Evolutionary conservation across 345 rosid genomes (phyloP).

Genomic region (Salix koriyanagi): DNA sequence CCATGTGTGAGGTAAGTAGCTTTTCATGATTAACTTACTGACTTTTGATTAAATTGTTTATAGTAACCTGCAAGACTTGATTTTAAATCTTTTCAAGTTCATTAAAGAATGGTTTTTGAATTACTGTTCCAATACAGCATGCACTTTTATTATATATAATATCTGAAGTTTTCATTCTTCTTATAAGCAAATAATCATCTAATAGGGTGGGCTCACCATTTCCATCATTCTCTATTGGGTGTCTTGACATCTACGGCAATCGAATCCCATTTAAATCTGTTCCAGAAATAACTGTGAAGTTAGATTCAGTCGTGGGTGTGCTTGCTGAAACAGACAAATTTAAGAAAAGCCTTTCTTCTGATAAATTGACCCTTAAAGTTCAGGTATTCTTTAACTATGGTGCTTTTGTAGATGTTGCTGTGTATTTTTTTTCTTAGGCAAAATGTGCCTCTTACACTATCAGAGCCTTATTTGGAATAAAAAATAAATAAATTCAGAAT

Average conservation of each 20-base stretch:
- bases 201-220: conserved; percentile 58
- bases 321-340: conserved; percentile 20
- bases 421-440: neutral
- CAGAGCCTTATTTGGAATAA: neutral
- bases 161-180: neutral
- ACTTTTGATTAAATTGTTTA: neutral
- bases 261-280: conserved; percentile 32
- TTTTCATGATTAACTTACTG: neutral
- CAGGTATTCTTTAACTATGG: conserved; percentile 29
- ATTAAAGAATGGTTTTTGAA: no score
- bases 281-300: conserved; percentile 36
- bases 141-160: neutral
- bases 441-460: neutral
- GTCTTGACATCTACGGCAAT: conserved; percentile 50
- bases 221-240: conserved; percentile 33
- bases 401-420: neutral
- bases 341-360: conserved; percentile 35
- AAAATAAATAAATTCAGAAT: conserved; percentile 12
- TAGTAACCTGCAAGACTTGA: no score
- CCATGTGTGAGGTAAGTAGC: conserved; percentile 30
- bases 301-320: conserved; percentile 18
- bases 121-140: no score
- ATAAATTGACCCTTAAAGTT: conserved; percentile 32
- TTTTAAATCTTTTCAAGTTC: no score
- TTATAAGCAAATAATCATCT: neutral